These are phyloP conservation scores for Kwoniella sp. DNA, from an alignment of 768 basidiomycete species.

Conservation along the genomic window DNA sequence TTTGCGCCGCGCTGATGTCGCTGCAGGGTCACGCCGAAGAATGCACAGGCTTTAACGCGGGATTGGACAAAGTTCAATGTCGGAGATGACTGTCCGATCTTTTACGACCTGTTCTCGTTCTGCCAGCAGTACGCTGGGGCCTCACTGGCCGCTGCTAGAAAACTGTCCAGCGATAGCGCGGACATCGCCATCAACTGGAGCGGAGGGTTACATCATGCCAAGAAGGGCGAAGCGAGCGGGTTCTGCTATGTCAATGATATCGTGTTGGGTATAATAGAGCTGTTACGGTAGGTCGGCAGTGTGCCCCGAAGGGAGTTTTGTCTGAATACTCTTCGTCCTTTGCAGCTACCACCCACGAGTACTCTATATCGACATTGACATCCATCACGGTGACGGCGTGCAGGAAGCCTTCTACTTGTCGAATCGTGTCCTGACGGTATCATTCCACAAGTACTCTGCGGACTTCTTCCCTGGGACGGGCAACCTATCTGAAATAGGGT, in stretches of 20 bases:
- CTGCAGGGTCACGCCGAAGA: conserved; percentile 79
- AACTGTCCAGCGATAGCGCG: conserved; percentile 73
- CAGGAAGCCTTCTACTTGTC: conserved; percentile 97
- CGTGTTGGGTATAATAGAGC: conserved; percentile 86
- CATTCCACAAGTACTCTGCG: conserved; percentile 98
- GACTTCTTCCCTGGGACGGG: conserved; percentile 99
- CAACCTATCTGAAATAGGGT: conserved; percentile 80
- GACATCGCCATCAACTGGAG: conserved; percentile 99
- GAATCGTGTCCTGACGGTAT: conserved; percentile 97
- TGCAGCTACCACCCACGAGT: conserved; percentile 84
- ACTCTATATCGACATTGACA: conserved; percentile 97
- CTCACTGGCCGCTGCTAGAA: conserved; percentile 83
- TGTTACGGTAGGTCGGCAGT: conserved; percentile 61
- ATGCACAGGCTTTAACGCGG: conserved; percentile 38
- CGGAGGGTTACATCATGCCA: conserved; percentile 95
- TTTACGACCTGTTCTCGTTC: conserved; percentile 89
- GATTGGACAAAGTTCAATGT: conserved; percentile 75
- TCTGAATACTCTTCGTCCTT: background rate
- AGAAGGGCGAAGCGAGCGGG: conserved; percentile 94
- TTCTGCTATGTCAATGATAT: conserved; percentile 99
- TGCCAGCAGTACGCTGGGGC: conserved; percentile 91
- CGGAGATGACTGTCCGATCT: conserved; percentile 95
- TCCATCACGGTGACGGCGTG: conserved; percentile 97
- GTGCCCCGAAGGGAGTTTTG: background rate
- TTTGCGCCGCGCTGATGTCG: too few species aligned